phyloP scores from a whole-genome alignment of 768 basidiomycete genomes.

The Dacryopinax primogenitus region DNA sequence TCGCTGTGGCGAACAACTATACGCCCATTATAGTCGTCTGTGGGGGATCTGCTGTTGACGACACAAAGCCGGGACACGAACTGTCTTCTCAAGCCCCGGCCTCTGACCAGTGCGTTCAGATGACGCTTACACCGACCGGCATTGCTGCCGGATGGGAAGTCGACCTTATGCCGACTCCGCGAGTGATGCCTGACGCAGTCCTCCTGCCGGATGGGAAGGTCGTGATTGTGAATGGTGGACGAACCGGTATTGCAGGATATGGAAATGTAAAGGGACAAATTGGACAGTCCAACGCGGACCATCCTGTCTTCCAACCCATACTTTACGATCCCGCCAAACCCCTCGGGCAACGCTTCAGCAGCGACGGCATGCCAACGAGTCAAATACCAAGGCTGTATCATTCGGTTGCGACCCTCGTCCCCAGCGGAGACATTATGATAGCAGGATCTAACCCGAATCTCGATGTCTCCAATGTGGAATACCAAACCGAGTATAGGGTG shows the following conservation, averaged over 20 bases:
- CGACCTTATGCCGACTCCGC: slow-evolving; percentile 59
- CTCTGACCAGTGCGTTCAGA: slow-evolving; percentile 57
- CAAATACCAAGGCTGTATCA: slow-evolving; percentile 66
- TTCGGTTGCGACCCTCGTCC: slow-evolving; percentile 69
- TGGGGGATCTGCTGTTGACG: slow-evolving; percentile 58
- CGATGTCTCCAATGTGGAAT: slow-evolving; percentile 39
- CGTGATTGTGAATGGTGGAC: slow-evolving; percentile 62
- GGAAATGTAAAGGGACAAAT: slow-evolving; percentile 57
- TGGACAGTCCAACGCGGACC: slow-evolving; percentile 65
- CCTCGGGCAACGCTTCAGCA: slow-evolving; percentile 45
- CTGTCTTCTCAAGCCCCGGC: slow-evolving; percentile 63
- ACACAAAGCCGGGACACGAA: slow-evolving; percentile 43
- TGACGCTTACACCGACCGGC: slow-evolving; percentile 50
- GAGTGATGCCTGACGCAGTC: slow-evolving; percentile 70
- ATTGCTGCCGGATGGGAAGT: slow-evolving; percentile 59
- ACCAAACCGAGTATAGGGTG: slow-evolving; percentile 78
- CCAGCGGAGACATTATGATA: slow-evolving; percentile 58
- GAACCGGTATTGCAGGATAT: slow-evolving; percentile 17
- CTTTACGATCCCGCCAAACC: slow-evolving; percentile 51
- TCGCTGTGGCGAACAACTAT: slow-evolving; percentile 49
- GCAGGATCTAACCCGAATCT: slow-evolving; percentile 77
- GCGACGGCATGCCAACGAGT: slow-evolving; percentile 46
- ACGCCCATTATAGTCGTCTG: slow-evolving; percentile 60
- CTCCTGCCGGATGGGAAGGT: slow-evolving; percentile 64
- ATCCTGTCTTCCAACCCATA: slow-evolving; percentile 54